These are phyloP conservation scores for Fusarium chuoi DNA, from an alignment of 2,329 filamentous ascomycete species.

Conservation along the genomic window DNA sequence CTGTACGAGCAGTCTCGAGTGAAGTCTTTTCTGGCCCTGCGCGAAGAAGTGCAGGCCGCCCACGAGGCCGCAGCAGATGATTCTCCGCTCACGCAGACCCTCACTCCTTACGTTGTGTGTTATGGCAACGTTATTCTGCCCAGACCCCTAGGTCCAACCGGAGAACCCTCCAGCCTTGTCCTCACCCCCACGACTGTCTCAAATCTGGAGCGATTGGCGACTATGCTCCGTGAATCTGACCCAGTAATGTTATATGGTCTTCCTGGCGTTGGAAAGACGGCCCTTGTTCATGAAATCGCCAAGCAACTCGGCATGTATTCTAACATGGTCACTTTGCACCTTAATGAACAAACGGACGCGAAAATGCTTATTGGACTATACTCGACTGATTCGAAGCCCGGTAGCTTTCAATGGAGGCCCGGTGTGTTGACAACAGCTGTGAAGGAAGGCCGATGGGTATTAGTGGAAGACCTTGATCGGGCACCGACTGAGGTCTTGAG, in stretches of 20 bases:
- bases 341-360: conserved; percentile 98
- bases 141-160: conserved; percentile 62
- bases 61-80: conserved; percentile 16
- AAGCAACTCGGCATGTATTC: conserved; percentile 80
- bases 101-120: conserved; percentile 71
- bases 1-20: conserved; percentile 67
- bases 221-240: conserved; percentile 71
- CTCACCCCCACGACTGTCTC: conserved; percentile 75
- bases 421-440: conserved; percentile 95
- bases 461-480: conserved; percentile 96
- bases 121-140: conserved; percentile 77
- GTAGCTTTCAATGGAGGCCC: conserved; percentile 90
- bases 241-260: conserved; percentile 85
- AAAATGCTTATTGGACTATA: conserved; percentile 97
- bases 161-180: conserved; percentile 65
- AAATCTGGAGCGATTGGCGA: conserved; percentile 78
- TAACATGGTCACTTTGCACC: conserved; percentile 89
- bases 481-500: conserved; percentile 96
- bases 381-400: conserved; percentile 85
- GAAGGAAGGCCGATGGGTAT: conserved; percentile 92
- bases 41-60: conserved; percentile 50
- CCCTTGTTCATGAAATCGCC: conserved; percentile 83
- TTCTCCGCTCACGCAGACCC: conserved; percentile 47
- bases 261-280: conserved; percentile 91
- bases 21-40: conserved; percentile 56